Evolutionary conservation across 345 rosid species (phyloP).

Genomic region (thale cress (Arabidopsis thaliana)): DNA sequence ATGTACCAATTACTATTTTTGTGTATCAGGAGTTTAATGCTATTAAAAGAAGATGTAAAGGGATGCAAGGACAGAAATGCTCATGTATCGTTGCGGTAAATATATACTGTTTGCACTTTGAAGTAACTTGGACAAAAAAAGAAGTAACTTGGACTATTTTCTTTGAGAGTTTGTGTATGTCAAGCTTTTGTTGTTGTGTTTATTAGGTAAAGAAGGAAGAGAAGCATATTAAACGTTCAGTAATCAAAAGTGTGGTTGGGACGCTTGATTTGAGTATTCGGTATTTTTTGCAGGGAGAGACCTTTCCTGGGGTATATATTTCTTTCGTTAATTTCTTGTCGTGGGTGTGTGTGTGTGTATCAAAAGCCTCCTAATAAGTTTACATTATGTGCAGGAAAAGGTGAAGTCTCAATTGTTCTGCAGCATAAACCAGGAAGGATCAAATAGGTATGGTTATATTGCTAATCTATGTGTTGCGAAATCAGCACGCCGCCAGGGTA

Average conservation of each 20-base stretch:
- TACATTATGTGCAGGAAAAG: constrained; percentile 58
- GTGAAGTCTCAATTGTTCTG: constrained; percentile 60
- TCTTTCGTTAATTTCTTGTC: constrained; percentile 5
- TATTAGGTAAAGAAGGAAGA: constrained; percentile 75
- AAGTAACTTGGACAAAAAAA: too few species aligned
- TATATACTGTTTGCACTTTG: background rate
- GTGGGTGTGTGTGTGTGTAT: background rate
- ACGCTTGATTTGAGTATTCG: constrained; percentile 83
- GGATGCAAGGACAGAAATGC: constrained; percentile 55
- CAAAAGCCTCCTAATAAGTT: constrained; percentile 12
- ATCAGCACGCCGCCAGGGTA: constrained; percentile 85
- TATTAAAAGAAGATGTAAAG: constrained; percentile 63
- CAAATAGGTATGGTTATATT: constrained; percentile 70
- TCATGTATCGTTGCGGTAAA: constrained; percentile 74
- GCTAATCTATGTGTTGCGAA: constrained; percentile 81
- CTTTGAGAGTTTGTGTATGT: background rate
- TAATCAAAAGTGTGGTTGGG: constrained; percentile 83
- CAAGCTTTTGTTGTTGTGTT: constrained; percentile 2
- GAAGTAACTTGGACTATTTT: too few species aligned
- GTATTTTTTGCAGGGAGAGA: constrained; percentile 72
- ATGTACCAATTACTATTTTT: background rate
- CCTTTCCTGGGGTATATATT: constrained; percentile 81
- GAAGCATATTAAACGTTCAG: constrained; percentile 57
- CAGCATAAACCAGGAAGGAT: constrained; percentile 47
- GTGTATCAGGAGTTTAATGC: constrained; percentile 74